phyloP scores from a whole-genome alignment of 352 stramenopile genomes.

The Thraustochytrium striatum region DNA sequence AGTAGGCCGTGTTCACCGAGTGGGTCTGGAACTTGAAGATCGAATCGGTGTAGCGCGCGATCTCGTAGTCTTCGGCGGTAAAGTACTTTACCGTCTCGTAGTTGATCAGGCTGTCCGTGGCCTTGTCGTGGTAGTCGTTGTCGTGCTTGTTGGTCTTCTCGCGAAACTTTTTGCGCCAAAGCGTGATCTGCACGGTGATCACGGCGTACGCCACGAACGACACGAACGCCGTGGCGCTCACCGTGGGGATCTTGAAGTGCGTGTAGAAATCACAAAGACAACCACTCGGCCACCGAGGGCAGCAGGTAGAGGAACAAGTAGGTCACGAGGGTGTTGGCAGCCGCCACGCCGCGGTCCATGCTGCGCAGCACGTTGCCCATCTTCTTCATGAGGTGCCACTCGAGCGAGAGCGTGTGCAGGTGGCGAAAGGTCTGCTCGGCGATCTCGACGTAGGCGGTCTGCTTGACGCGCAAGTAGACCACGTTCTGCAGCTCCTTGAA shows the following conservation, averaged over 20 bases:
- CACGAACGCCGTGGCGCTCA: slow-evolving; percentile 86
- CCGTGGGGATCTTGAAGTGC: slow-evolving; percentile 83
- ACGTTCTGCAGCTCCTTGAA: slow-evolving; percentile 91
- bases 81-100: slow-evolving; percentile 98
- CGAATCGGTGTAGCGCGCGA: slow-evolving; percentile 74
- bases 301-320: slow-evolving; percentile 95
- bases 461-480: slow-evolving; percentile 89
- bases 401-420: slow-evolving; percentile 88
- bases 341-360: slow-evolving; percentile 83
- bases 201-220: slow-evolving; percentile 91
- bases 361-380: slow-evolving; percentile 89
- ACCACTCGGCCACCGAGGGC: slow-evolving; percentile 85
- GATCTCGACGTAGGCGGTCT: slow-evolving; percentile 95
- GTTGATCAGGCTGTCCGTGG: slow-evolving; percentile 92
- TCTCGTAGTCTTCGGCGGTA: slow-evolving; percentile 86
- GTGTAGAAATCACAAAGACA: slow-evolving; percentile 77
- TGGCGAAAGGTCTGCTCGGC: slow-evolving; percentile 91
- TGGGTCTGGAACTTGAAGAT: slow-evolving; percentile 88
- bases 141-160: slow-evolving; percentile 78
- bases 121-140: slow-evolving; percentile 95
- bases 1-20: slow-evolving; percentile 84
- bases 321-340: slow-evolving; percentile 89
- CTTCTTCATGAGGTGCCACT: slow-evolving; percentile 97
- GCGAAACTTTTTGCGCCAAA: slow-evolving; percentile 96
- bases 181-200: slow-evolving; percentile 91